These are phyloP conservation scores for Neurospora sp. DNA, from an alignment of 495 filamentous ascomycete species.

Conservation along the genomic window DNA sequence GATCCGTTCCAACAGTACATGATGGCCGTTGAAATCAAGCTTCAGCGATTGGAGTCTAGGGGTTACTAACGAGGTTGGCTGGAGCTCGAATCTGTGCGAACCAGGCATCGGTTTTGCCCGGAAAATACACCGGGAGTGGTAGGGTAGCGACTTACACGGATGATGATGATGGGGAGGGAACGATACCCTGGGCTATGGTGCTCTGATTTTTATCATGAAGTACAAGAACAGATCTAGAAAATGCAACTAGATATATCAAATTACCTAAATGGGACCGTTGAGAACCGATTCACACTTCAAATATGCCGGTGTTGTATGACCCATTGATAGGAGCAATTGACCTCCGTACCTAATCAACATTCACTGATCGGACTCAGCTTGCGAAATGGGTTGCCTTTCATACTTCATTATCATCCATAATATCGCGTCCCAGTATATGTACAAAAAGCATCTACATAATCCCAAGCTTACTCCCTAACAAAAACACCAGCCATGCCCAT, in stretches of 20 bases:
- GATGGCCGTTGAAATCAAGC: not conserved
- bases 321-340: not conserved
- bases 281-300: not conserved
- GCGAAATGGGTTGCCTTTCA: not conserved
- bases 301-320: not conserved
- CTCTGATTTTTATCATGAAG: no score
- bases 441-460: not conserved
- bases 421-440: not conserved
- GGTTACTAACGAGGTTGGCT: not conserved
- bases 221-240: not conserved
- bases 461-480: constrained; percentile 56
- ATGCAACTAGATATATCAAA: not conserved
- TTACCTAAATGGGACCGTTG: not conserved
- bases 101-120: no score
- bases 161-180: not conserved
- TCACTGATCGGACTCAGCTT: not conserved
- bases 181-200: no score
- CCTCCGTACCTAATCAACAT: not conserved
- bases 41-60: not conserved
- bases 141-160: not conserved
- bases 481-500: constrained; percentile 86
- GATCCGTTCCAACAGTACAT: not conserved
- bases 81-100: no score
- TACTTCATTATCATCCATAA: not conserved
- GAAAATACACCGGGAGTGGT: no score